A percentile compares a stretch with the other conserved stretches of the same genome.
Evolutionary conservation across 495 filamentous ascomycete genomes (phyloP).

Genomic region (Neurospora tetraspora): DNA sequence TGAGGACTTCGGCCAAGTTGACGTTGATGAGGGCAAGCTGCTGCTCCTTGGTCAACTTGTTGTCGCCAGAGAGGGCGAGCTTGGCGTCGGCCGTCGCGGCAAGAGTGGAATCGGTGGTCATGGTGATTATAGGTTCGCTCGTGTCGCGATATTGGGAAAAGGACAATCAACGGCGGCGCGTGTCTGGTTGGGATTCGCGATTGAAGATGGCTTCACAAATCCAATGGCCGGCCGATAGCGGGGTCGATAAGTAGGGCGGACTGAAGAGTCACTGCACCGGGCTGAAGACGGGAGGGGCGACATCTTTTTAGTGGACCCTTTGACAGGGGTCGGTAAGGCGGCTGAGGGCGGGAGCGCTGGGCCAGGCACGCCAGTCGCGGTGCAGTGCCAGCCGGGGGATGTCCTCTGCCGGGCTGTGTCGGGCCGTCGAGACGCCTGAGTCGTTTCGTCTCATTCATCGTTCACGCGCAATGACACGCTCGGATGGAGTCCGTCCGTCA

Average conservation of each 20-base stretch:
- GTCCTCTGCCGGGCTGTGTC: background rate
- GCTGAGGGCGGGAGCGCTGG: background rate
- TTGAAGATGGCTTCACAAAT: background rate
- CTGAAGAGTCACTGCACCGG: background rate
- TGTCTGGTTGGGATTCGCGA: background rate
- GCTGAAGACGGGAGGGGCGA: background rate
- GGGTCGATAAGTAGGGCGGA: background rate
- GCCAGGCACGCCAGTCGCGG: background rate
- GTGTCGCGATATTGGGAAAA: background rate
- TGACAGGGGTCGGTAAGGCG: background rate
- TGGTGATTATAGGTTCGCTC: background rate
- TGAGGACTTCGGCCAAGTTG: constrained; percentile 77
- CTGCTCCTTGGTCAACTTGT: constrained; percentile 18
- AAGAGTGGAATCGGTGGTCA: constrained; percentile 7
- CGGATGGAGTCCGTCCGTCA: background rate
- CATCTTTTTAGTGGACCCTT: background rate
- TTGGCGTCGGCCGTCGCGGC: constrained; percentile 10
- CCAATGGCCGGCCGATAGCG: background rate
- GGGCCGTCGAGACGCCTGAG: background rate
- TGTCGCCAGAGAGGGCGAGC: constrained; percentile 4
- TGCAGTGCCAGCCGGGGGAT: background rate
- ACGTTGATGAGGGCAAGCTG: constrained; percentile 61
- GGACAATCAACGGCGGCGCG: background rate
- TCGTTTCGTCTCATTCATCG: background rate
- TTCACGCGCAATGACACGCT: background rate